Base-by-base conservation (phyloP, 257 asterid species). In the Solanum habrochaites region DNA sequence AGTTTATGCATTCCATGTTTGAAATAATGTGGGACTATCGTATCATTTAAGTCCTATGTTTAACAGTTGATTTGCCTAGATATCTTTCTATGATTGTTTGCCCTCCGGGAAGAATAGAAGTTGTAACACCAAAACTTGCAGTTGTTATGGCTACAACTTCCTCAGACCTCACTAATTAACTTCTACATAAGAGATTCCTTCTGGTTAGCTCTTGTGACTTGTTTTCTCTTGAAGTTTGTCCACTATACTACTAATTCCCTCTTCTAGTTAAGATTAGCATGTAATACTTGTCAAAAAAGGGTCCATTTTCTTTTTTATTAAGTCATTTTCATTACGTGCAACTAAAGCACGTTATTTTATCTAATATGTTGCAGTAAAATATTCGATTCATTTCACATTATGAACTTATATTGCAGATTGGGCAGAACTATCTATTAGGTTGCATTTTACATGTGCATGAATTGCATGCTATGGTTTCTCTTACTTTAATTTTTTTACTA, bases 381-480 rank as follows among this genome's bases (percentile, higher is more conserved):
- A 39, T 74, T 74, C 56, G 2, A 73, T 39, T 73, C 80, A 15
- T 15, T 45, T 27, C 25, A 16, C 32, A 47, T 45, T 78, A 78
- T 47, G 66, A 77, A 12, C 67, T 32, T 58, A 20, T 8, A 20
- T 69, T 90, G 87, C 88, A 87, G 60, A 83, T 85, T 83, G 83
- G 89, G 89, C 67, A 18, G 85, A 86, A 90, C 83, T 18, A 71
- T 47, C 35, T 32, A 32, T n/a, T 78, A 15, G 3, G 2, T 16
- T 32, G 78, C 78, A 71, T 32, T 32, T 71, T 37, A 35, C 47
- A 35, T 71, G 78, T 37, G 39, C 7, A 37, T 37, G 39, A 37
- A 37, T 1, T 5, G 39, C 39, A 6, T 7, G 39, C 7, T 37
- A 37, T 37, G 39, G 39, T 37, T 37, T 37, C 39, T 52, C 6